Evolutionary conservation across 192 early-diverging fungal species (phyloP).

Genomic region (Pecoramyces ruminantium): DNA sequence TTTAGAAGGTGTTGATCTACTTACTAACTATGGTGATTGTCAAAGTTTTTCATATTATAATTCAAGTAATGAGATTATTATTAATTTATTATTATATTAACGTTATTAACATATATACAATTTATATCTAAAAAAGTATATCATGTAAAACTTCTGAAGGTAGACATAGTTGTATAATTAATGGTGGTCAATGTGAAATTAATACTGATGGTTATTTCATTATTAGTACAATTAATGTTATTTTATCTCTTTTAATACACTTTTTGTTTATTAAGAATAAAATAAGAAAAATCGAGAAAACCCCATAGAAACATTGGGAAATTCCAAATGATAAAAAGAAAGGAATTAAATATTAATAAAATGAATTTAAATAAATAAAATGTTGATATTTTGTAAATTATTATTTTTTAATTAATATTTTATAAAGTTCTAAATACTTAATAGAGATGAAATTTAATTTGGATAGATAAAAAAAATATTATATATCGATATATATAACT

Average conservation of each 20-base stretch:
- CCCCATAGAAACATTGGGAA: not conserved
- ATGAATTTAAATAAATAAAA: no score
- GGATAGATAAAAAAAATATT: no score
- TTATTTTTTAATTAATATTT: no score
- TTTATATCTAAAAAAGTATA: no score
- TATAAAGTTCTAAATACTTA: no score
- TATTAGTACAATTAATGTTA: not conserved
- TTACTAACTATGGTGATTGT: not conserved
- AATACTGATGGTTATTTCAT: not conserved
- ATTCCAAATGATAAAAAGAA: not conserved
- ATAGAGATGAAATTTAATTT: no score
- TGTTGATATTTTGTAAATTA: no score
- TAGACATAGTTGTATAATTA: not conserved
- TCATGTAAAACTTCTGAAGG: not conserved
- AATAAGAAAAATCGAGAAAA: not conserved
- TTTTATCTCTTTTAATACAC: not conserved
- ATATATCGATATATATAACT: no score
- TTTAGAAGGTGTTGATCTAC: not conserved
- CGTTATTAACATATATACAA: no score
- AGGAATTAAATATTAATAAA: not conserved
- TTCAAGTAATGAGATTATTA: no score
- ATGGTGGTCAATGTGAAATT: not conserved
- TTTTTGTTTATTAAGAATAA: not conserved
- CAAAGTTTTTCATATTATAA: not conserved
- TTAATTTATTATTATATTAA: no score